A percentile compares a stretch with the other conserved stretches of the same genome.
Evolutionary conservation across 768 basidiomycete genomes (phyloP).

Genomic region (Suillus placidus): DNA sequence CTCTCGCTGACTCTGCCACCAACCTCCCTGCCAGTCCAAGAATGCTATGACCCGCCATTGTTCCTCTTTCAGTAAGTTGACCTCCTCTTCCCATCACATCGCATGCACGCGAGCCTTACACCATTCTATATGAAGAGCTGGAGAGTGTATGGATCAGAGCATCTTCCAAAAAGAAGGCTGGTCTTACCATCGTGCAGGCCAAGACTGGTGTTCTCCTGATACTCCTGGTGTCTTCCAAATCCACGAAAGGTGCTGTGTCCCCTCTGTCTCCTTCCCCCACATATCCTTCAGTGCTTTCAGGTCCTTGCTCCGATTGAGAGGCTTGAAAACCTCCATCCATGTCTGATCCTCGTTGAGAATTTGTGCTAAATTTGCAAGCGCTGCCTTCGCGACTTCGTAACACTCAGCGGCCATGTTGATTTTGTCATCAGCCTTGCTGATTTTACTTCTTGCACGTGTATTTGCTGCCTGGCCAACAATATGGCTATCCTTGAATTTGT

Average conservation of each 20-base stretch:
- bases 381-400: too few species aligned
- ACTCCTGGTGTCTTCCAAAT: neutral
- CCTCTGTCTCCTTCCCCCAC: conserved; percentile 1
- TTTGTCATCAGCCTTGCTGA: too few species aligned
- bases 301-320: neutral
- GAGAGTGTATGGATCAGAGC: neutral
- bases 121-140: conserved; percentile 21
- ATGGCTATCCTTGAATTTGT: too few species aligned
- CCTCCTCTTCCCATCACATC: conserved; percentile 19
- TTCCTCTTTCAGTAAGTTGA: conserved; percentile 15
- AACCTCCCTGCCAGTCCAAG: conserved; percentile 4
- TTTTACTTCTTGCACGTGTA: too few species aligned
- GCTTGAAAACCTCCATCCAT: neutral
- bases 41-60: conserved; percentile 4
- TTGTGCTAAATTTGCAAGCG: neutral
- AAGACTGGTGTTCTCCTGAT: neutral
- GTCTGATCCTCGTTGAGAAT: neutral
- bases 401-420: too few species aligned
- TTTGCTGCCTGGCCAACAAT: too few species aligned
- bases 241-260: neutral
- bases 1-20: conserved; percentile 7
- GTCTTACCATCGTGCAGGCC: neutral
- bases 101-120: conserved; percentile 8
- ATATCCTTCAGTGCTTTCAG: neutral
- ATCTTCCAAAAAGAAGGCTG: neutral